Evolutionary conservation across 345 rosid species (phyloP), one percentile per base, ranked within the genome.

Genomic region (Hirschfeldia incana): DNA sequence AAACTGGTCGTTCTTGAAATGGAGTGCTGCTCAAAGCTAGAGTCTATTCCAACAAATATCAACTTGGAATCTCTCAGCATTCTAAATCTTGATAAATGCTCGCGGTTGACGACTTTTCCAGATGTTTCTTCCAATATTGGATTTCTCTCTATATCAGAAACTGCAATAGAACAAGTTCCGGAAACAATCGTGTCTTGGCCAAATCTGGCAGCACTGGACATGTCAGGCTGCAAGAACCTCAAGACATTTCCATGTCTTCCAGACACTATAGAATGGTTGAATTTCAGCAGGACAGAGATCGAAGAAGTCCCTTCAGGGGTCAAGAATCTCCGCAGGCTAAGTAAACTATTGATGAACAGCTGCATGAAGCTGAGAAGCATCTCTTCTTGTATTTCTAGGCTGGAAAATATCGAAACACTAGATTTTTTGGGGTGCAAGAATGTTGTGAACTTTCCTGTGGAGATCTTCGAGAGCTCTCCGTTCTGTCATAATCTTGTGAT

Each of bases 401-500:
- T 76, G 58, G 46, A 76, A 76, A 65, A 29, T 28, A 57, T 76
- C 3, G 67, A 76, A 29, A 76, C 79, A 7, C 67, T 76, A 42
- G 73, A 76, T 59, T 76, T 76, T n/a, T 67, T 76, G 67, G 79
- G 79, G 33, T 67, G 67, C 58, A 17, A 59, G 67, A 76, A 76
- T 59, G 73, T 76, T 59, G 51, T 44, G 51, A 11, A 44, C 51
- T 44, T 11, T 44, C 51, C 51, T 58, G 59, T 29, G 2, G 79
- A 76, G 79, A 76, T 76, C 5, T 76, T 76, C 4, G 67, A 76
- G 73, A 76, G 79, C 73, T 76, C 79, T 29, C 58, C 33, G 46
- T 76, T 76, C 67, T 67, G 67, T 67, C 67, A 67, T 67, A 76
- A 76, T 30, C 73, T 76, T 73, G 79, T 76, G 13, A 67, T 76